These are phyloP conservation scores for Aspergillus chevalieri DNA, from an alignment of 2,329 filamentous ascomycete genomes.

Conservation along the genomic window DNA sequence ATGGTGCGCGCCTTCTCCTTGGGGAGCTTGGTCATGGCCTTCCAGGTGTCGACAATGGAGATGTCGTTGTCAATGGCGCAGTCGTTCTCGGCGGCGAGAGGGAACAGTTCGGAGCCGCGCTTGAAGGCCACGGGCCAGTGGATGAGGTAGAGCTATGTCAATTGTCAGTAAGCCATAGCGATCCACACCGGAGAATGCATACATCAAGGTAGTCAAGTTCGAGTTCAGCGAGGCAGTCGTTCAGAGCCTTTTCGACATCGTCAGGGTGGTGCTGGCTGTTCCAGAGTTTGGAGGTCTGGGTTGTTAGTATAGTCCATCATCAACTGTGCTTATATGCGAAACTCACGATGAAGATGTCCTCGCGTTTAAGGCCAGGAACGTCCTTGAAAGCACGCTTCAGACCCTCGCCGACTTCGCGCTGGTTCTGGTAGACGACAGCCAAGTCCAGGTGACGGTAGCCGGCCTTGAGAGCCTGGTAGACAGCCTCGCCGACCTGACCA, in stretches of 20 bases:
- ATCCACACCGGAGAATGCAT: too few relatives aligned
- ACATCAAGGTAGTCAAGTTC: slow-evolving; percentile 50
- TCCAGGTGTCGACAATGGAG: slow-evolving; percentile 40
- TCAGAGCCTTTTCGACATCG: slow-evolving; percentile 46
- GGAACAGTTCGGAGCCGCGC: slow-evolving; percentile 41
- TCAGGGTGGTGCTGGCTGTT: slow-evolving; percentile 48
- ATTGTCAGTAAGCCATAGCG: slow-evolving; percentile 6
- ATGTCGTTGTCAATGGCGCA: slow-evolving; percentile 41
- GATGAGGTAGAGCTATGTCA: slow-evolving; percentile 31
- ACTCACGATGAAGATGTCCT: slow-evolving; percentile 37
- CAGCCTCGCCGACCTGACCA: slow-evolving; percentile 34
- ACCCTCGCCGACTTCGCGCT: slow-evolving; percentile 30
- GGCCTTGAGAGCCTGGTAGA: slow-evolving; percentile 35
- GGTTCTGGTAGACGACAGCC: slow-evolving; percentile 37
- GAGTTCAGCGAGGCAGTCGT: slow-evolving; percentile 47
- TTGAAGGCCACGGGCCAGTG: slow-evolving; percentile 44
- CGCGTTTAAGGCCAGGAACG: slow-evolving; percentile 35
- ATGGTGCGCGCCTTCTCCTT: slow-evolving; percentile 38
- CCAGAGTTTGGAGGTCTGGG: slow-evolving; percentile 56
- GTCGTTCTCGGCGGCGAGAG: slow-evolving; percentile 35
- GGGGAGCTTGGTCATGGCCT: slow-evolving; percentile 39
- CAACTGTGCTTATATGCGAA: background rate
- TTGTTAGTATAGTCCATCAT: slow-evolving; percentile 1
- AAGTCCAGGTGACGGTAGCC: slow-evolving; percentile 38
- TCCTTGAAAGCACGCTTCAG: slow-evolving; percentile 32